These are phyloP conservation scores for Ganoderma meredithae DNA, from an alignment of 1,284 basidiomycete genomes.

Conservation along the genomic window DNA sequence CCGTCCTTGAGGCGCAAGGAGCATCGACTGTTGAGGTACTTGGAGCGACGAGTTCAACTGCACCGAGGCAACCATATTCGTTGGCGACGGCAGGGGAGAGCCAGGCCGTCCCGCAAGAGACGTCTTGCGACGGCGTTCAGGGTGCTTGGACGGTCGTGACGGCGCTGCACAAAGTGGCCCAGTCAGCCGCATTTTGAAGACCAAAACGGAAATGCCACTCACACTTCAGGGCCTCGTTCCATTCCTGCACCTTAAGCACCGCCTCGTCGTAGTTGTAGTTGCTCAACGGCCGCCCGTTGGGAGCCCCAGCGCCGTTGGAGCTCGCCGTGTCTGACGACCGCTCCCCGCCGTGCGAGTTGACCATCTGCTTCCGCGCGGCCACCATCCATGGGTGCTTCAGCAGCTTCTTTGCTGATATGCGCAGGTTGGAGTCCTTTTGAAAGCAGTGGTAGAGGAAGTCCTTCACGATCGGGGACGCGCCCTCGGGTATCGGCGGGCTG, in stretches of 20 bases:
- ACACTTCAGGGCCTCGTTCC: slow-evolving; percentile 97
- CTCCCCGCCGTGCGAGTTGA: slow-evolving; percentile 48
- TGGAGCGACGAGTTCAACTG: slow-evolving; percentile 37
- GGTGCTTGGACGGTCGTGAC: slow-evolving; percentile 67
- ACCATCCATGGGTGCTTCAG: slow-evolving; percentile 97
- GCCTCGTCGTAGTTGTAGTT: slow-evolving; percentile 94
- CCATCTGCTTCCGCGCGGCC: slow-evolving; percentile 80
- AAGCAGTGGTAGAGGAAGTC: slow-evolving; percentile 98
- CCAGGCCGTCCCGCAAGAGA: slow-evolving; percentile 40
- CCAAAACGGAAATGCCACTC: slow-evolving; percentile 39
- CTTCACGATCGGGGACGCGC: slow-evolving; percentile 92
- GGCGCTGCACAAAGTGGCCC: slow-evolving; percentile 34
- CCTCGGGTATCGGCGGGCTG: slow-evolving; percentile 94
- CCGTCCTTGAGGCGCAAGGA: slow-evolving; percentile 18
- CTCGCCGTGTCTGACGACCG: slow-evolving; percentile 43
- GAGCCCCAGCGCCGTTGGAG: slow-evolving; percentile 26
- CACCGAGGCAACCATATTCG: slow-evolving; percentile 40
- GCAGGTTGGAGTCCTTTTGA: slow-evolving; percentile 95
- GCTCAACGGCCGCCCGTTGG: slow-evolving; percentile 63
- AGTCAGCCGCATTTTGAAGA: slow-evolving; percentile 19
- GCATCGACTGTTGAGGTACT: slow-evolving; percentile 31
- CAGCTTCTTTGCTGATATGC: slow-evolving; percentile 93
- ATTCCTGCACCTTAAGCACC: slow-evolving; percentile 94
- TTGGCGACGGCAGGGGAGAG: slow-evolving; percentile 40
- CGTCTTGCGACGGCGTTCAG: slow-evolving; percentile 46